Evolutionary conservation across 2,329 filamentous ascomycete species (phyloP).

Genomic region (Xylariales sp.): DNA sequence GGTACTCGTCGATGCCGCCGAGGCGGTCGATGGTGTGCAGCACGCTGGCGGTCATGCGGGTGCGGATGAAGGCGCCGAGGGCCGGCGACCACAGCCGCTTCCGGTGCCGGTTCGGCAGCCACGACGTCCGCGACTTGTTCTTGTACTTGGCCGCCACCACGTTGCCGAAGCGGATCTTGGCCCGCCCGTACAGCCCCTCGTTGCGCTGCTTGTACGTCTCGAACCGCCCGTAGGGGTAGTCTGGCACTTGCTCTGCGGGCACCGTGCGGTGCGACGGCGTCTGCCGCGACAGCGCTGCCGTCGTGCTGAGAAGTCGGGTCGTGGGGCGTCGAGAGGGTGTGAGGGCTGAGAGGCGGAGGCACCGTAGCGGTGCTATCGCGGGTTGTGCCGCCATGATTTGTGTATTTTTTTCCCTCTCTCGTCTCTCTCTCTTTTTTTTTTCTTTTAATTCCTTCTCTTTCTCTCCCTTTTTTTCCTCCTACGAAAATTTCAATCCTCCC

Average conservation of each 20-base stretch:
- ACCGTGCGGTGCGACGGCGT: constrained; percentile 55
- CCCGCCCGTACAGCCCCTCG: constrained; percentile 75
- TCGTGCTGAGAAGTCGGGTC: constrained; percentile 44
- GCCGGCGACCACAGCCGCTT: constrained; percentile 75
- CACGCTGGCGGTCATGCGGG: constrained; percentile 76
- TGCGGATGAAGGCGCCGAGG: constrained; percentile 71
- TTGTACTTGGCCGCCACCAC: constrained; percentile 75
- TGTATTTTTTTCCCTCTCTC: background rate
- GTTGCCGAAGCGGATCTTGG: constrained; percentile 83
- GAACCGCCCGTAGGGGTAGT: constrained; percentile 79
- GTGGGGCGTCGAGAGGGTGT: background rate
- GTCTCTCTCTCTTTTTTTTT: background rate
- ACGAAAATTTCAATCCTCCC: background rate
- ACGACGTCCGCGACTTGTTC: constrained; percentile 76
- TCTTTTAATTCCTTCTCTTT: background rate
- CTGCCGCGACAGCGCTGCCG: constrained; percentile 39
- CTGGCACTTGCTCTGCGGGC: constrained; percentile 58
- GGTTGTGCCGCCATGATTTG: constrained; percentile 15
- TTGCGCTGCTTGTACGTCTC: constrained; percentile 83
- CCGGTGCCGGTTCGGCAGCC: constrained; percentile 79
- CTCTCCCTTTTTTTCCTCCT: background rate
- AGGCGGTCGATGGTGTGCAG: constrained; percentile 82
- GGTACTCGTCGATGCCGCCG: constrained; percentile 91
- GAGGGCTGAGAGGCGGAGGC: constrained; percentile 10
- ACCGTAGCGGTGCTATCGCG: constrained; percentile 26